Conservation (phyloP, 148 eudicot genomes). For the Bassia scoparia region DNA sequence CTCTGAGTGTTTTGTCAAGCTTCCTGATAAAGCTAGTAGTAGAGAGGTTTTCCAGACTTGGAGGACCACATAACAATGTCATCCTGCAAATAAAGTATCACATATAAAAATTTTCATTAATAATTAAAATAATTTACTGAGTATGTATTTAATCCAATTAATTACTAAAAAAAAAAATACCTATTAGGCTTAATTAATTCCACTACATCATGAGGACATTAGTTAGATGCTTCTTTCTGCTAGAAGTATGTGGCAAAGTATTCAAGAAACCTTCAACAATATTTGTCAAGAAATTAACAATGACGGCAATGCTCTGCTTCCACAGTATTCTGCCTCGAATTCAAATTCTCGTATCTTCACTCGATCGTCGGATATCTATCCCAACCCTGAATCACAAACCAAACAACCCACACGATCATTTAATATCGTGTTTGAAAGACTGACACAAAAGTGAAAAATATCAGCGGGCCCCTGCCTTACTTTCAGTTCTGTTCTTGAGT, state of each 20-base stretch:
- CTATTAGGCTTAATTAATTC: conserved; percentile 59
- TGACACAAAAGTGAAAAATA: no score
- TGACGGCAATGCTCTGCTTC: conserved; percentile 62
- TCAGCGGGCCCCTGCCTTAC: no score
- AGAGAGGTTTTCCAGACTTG: conserved; percentile 59
- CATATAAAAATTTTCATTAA: no score
- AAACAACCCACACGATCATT: neutral
- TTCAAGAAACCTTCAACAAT: conserved; percentile 41
- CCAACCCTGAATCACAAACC: conserved; percentile 48
- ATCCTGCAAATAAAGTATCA: conserved; percentile 39
- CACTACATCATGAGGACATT: conserved; percentile 63
- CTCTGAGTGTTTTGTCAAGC: conserved; percentile 38
- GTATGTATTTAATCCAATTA: no score
- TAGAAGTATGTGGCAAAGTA: conserved; percentile 34
- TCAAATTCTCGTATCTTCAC: conserved; percentile 59
- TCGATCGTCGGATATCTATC: conserved; percentile 60
- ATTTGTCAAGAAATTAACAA: conserved; percentile 41
- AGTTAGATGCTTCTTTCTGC: conserved; percentile 42
- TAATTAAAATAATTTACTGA: no score
- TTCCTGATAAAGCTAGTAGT: conserved; percentile 57
- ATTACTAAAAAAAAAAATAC: no score
- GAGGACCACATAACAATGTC: conserved; percentile 81
- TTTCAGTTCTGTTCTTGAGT: no score
- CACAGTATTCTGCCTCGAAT: conserved; percentile 49
- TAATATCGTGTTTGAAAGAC: no score